These are phyloP conservation scores for Lasiodiplodia gonubiensis DNA, from an alignment of 2,329 filamentous ascomycete genomes.

Conservation along the genomic window DNA sequence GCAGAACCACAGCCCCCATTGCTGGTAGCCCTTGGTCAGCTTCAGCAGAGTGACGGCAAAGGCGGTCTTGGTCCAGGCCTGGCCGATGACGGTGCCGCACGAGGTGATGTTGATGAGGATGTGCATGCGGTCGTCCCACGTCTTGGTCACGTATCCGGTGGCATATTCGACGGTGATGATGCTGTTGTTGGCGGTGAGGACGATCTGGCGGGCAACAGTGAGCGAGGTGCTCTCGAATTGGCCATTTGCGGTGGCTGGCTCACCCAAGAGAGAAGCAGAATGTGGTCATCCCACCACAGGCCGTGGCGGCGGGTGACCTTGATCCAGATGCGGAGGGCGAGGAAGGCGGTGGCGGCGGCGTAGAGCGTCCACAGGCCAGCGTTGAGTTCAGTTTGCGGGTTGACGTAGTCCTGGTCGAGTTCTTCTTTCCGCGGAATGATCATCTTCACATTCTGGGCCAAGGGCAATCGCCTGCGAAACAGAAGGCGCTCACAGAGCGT, in stretches of 20 bases:
- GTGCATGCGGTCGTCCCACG: conserved; percentile 60
- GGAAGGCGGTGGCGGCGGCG: conserved; percentile 44
- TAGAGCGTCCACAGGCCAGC: conserved; percentile 48
- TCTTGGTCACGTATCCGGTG: conserved; percentile 55
- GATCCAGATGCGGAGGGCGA: conserved; percentile 44
- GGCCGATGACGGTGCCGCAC: conserved; percentile 47
- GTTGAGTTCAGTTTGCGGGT: conserved; percentile 45
- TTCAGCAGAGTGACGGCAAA: conserved; percentile 50
- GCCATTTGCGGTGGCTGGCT: conserved; percentile 25
- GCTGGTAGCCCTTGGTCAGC: conserved; percentile 54
- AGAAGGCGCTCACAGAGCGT: not conserved
- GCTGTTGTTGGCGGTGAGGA: conserved; percentile 54
- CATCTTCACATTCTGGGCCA: conserved; percentile 22
- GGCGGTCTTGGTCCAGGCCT: conserved; percentile 46
- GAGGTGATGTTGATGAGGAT: conserved; percentile 57
- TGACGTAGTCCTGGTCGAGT: conserved; percentile 36
- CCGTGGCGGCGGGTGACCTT: conserved; percentile 47
- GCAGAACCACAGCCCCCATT: conserved; percentile 56
- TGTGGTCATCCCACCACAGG: conserved; percentile 50
- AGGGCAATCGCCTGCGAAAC: not conserved
- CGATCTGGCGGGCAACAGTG: conserved; percentile 38
- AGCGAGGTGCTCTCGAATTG: not conserved
- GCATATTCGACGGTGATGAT: conserved; percentile 56
- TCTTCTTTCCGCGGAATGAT: conserved; percentile 27
- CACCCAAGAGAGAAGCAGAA: conserved; percentile 46